Evolutionary conservation across 257 asterid genomes (phyloP).

Genomic region (Echites panduratus): DNA sequence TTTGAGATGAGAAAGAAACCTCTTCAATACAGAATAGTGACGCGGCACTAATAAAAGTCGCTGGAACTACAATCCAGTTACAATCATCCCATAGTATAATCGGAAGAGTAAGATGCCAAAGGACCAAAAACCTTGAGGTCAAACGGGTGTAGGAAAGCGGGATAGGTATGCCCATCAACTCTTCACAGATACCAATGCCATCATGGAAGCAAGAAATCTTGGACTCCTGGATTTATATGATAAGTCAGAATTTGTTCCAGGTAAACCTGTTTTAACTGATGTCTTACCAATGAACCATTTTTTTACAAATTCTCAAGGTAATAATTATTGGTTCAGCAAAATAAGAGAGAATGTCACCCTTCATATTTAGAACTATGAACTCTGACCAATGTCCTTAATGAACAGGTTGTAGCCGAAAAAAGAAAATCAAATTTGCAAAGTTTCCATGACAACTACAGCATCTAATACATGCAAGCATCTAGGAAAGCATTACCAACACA

Average conservation of each 20-base stretch:
- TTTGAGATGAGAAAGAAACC: constrained; percentile 30
- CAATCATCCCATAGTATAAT: constrained; percentile 96
- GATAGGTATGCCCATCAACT: constrained; percentile 77
- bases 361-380: neutral
- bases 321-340: neutral
- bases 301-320: neutral
- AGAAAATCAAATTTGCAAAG: neutral
- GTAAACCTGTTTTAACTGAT: neutral
- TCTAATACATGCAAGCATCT: neutral
- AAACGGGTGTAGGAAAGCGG: constrained; percentile 92
- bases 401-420: neutral
- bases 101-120: constrained; percentile 98
- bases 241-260: neutral
- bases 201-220: constrained; percentile 81
- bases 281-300: neutral
- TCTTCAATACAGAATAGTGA: constrained; percentile 93
- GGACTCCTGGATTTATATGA: constrained; percentile 53
- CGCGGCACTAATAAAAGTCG: constrained; percentile 93
- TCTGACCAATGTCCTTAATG: neutral
- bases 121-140: constrained; percentile 90
- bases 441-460: neutral
- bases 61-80: constrained; percentile 96
- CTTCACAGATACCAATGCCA: constrained; percentile 78
- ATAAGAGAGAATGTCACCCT: neutral
- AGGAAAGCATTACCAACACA: constrained; percentile 45